phyloP scores from a whole-genome alignment of 2,329 filamentous ascomycete species.

The Fusarium sambucinum region DNA sequence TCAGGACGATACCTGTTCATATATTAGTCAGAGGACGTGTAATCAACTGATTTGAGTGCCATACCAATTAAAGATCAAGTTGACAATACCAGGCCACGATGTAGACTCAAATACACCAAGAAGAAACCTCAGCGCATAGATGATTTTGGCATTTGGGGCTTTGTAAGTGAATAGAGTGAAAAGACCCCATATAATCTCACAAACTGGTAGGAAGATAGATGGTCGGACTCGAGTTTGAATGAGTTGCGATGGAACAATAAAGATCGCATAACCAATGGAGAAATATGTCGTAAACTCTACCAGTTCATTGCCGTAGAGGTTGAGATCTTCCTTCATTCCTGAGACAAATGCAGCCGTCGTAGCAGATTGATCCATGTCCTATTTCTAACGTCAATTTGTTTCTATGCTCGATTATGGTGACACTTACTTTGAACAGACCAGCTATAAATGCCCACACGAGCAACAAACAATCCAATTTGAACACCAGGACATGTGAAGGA shows the following conservation, averaged over 20 bases:
- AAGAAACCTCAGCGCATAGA: constrained; percentile 39
- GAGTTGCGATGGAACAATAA: constrained; percentile 41
- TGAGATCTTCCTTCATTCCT: constrained; percentile 41
- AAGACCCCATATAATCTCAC: constrained; percentile 42
- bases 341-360: constrained; percentile 43
- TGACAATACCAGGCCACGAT: constrained; percentile 43
- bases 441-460: constrained; percentile 46
- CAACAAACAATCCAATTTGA: constrained; percentile 49
- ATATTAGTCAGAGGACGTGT: accelerated
- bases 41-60: accelerated
- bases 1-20: constrained; percentile 30
- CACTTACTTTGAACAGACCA: constrained; percentile 12
- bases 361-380: constrained; percentile 44
- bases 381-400: background rate
- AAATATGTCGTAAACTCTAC: constrained; percentile 46
- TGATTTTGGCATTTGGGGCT: constrained; percentile 31
- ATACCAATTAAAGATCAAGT: constrained; percentile 43
- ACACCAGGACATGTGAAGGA: constrained; percentile 45
- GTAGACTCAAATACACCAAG: constrained; percentile 44
- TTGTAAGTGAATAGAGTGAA: constrained; percentile 40
- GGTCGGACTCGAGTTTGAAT: constrained; percentile 43
- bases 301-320: constrained; percentile 35
- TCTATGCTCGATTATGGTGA: too few relatives aligned
- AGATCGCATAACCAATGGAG: constrained; percentile 43
- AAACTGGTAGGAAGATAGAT: constrained; percentile 38